Conservation (phyloP, 345 rosid genomes). For the Geranium rotundifolium region DNA sequence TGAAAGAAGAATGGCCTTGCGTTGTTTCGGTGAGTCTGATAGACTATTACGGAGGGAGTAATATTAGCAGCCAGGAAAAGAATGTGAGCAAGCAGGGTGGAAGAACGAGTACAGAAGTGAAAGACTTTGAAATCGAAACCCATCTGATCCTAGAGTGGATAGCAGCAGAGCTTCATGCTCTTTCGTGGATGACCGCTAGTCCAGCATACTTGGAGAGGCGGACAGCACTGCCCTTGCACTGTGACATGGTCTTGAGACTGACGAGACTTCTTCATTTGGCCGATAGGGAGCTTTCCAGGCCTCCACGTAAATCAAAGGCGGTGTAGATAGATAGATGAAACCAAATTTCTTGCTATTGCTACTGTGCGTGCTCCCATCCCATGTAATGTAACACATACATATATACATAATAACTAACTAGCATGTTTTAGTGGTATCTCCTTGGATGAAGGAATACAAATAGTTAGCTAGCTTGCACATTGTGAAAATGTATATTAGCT, state of each 20-base stretch:
- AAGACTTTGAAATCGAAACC: constrained; percentile 64
- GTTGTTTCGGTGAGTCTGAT: constrained; percentile 75
- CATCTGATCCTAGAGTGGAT: constrained; percentile 71
- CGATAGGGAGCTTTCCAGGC: constrained; percentile 56
- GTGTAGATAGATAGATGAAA: constrained; percentile 1
- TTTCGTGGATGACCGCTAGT: constrained; percentile 97
- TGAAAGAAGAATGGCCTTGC: constrained; percentile 92
- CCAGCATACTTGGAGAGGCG: constrained; percentile 80
- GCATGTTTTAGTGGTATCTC: too few species aligned
- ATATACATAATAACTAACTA: too few species aligned
- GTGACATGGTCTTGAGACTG: constrained; percentile 91
- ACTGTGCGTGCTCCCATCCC: too few species aligned
- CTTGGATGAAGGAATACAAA: too few species aligned
- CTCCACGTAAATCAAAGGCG: constrained; percentile 30
- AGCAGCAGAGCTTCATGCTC: constrained; percentile 92
- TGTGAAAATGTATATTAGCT: too few species aligned
- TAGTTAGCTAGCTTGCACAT: too few species aligned
- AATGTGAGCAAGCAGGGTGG: constrained; percentile 54
- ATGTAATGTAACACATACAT: constrained; percentile 6
- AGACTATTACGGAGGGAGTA: constrained; percentile 74
- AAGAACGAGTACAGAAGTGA: constrained; percentile 45
- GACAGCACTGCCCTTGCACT: constrained; percentile 80
- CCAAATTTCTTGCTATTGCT: neutral
- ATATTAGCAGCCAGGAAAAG: constrained; percentile 33
- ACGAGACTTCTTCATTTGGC: constrained; percentile 97